Evolutionary conservation across 2,329 filamentous ascomycete species (phyloP).

Genomic region (Grosmannia serpens): DNA sequence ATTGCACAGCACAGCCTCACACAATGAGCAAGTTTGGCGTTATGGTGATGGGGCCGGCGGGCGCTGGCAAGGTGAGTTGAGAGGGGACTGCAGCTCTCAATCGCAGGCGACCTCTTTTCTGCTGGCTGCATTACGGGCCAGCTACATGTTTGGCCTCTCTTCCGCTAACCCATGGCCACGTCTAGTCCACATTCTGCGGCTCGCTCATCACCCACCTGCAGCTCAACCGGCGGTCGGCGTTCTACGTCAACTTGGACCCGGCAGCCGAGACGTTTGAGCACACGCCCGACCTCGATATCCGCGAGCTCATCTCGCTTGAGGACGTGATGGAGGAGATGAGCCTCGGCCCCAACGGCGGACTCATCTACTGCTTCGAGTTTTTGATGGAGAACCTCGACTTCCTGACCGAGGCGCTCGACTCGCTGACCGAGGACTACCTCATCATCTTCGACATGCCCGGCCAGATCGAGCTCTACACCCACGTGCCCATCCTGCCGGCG

Average conservation of each 20-base stretch:
- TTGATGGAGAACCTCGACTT: conserved; percentile 91
- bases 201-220: conserved; percentile 87
- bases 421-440: conserved; percentile 84
- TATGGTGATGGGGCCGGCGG: conserved; percentile 92
- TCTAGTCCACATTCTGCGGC: conserved; percentile 82
- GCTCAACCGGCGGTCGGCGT: conserved; percentile 82
- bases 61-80: conserved; percentile 68
- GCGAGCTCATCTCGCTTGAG: conserved; percentile 82
- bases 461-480: conserved; percentile 97
- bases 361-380: conserved; percentile 96
- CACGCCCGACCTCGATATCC: conserved; percentile 87
- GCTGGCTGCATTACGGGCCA: not conserved
- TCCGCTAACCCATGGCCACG: not conserved
- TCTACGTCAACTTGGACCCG: conserved; percentile 97
- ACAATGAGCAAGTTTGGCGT: conserved; percentile 88
- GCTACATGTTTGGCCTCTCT: not conserved
- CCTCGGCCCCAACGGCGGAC: conserved; percentile 79
- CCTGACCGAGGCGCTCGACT: conserved; percentile 72
- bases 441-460: conserved; percentile 99
- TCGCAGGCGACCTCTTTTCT: not conserved
- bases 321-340: conserved; percentile 96
- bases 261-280: conserved; percentile 90
- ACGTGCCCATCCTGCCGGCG: conserved; percentile 81
- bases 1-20: conserved; percentile 1
- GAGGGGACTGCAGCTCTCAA: not conserved